Evolutionary conservation across 768 basidiomycete species (phyloP), one percentile per base, ranked within the genome.

Genomic region (Pisolithus albus): DNA sequence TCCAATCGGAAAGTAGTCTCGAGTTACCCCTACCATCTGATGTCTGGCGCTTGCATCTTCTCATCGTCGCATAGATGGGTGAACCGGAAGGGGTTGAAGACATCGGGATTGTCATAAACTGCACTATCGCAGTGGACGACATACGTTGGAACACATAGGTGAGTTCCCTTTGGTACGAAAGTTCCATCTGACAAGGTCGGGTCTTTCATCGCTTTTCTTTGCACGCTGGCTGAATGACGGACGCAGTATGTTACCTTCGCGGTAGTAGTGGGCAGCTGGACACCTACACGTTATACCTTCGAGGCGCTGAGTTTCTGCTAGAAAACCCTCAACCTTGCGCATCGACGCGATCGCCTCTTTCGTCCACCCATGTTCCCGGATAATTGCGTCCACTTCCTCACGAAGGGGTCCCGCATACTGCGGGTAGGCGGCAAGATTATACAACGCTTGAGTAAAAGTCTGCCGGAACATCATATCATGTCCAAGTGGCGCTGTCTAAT

Each of bases 41-140:
- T 72, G 60, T 52, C 66, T 71, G 2, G 46, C 53, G 7, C 47
- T 55, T 26, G 73, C 72, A 2, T 56, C 69, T 2, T 66, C 59
- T n/a, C 59, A 30, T 49, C 57, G n/a, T 72, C 64, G 42, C 65
- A 55, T 55, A 70, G 63, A 10, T 68, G 59, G 0, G 69, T 63
- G 56, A 79, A 82, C 2, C 81, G 75, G 62, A 77, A 79, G 0
- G 74, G 74, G 36, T 79, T 69, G 53, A 83, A 76, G 4, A 50
- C 53, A 0, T 61, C 21, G 0, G 75, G 53, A 36, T 72, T 61
- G 1, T 67, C 54, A 43, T 77, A 75, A 4, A 54, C 5, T 7
- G 28, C 39, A 8, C 52, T 38, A 15, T 65, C 60, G 3, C 28
- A 51, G 40, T 68, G 66, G 0, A 61, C 36, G 7, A 59, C 60